A percentile compares a stretch with the other conserved stretches of the same genome.
phyloP scores from a whole-genome alignment of 208 protist species.

The Acanthamoeba sp. region DNA sequence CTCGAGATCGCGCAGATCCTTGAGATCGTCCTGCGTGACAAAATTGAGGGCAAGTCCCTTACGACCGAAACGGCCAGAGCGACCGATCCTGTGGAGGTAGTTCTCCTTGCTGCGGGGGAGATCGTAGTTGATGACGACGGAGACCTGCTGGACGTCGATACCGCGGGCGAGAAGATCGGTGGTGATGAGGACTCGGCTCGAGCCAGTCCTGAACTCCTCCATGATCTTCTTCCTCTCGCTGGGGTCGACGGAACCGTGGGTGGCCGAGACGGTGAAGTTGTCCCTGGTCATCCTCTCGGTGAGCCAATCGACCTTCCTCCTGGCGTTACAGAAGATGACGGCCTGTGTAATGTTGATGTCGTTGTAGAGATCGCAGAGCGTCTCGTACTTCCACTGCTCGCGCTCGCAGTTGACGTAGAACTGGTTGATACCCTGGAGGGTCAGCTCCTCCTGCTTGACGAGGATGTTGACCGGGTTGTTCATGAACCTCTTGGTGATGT shows the following conservation, averaged over 20 bases:
- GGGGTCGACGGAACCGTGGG: constrained; percentile 98
- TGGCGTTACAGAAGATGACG: constrained; percentile 99
- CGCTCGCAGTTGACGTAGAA: constrained; percentile 98
- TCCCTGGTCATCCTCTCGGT: constrained; percentile 93
- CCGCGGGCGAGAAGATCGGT: constrained; percentile 99
- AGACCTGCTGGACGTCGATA: constrained; percentile 99
- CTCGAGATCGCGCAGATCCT: constrained; percentile 98
- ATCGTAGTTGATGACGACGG: constrained; percentile 99
- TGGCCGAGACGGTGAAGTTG: constrained; percentile 96
- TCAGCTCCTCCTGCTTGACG: constrained; percentile 99
- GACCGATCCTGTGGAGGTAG: constrained; percentile 99
- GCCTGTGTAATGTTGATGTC: constrained; percentile 94
- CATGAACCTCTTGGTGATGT: constrained; percentile 99
- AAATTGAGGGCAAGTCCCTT: constrained; percentile 99
- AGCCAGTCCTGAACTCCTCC: constrained; percentile 97
- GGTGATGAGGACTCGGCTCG: constrained; percentile 98
- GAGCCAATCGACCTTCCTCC: constrained; percentile 97
- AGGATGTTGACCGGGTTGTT: constrained; percentile 98
- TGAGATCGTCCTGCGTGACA: constrained; percentile 97
- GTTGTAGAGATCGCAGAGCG: constrained; percentile 96
- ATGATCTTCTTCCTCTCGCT: constrained; percentile 98
- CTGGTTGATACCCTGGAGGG: constrained; percentile 99
- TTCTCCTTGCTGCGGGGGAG: constrained; percentile 99
- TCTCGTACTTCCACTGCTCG: constrained; percentile 98
- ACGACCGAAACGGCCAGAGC: constrained; percentile 99